These are phyloP conservation scores for Chlamydomonas sphaeroides DNA, from an alignment of 139 green algal genomes.

Conservation along the genomic window DNA sequence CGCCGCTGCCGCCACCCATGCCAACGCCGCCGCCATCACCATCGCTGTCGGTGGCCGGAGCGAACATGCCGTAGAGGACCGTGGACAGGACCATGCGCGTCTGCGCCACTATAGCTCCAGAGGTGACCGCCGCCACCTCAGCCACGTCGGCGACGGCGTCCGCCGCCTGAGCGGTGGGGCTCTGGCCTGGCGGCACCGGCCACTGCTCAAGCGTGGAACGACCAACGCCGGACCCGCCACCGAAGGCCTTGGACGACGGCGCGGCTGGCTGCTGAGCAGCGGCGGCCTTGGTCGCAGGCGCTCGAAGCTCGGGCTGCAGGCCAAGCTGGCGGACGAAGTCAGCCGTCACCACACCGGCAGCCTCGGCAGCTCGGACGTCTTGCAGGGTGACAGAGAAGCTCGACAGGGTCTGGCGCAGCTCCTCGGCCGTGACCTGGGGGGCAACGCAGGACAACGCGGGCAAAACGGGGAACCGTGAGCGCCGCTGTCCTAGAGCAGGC, in stretches of 20 bases:
- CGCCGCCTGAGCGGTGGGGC: not conserved
- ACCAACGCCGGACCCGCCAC: not conserved
- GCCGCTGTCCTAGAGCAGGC: no score
- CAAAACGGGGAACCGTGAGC: no score
- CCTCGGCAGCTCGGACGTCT: not conserved
- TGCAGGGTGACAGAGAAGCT: not conserved
- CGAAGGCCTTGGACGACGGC: not conserved
- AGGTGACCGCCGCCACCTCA: not conserved
- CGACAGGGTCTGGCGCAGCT: conserved; percentile 12
- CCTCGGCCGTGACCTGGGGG: conserved; percentile 10
- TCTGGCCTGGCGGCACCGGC: not conserved
- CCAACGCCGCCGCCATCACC: no score
- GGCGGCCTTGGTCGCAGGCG: not conserved
- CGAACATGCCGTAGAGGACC: not conserved
- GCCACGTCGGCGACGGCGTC: not conserved
- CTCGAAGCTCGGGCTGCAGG: not conserved
- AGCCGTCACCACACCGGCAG: not conserved
- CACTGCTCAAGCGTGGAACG: not conserved
- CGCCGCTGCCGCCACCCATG: no score
- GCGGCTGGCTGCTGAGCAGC: not conserved
- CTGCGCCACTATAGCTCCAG: not conserved
- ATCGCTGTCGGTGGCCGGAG: no score
- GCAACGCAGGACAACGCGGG: no score
- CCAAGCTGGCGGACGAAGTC: not conserved
- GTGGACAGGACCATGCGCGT: not conserved